Evolutionary conservation across 1,284 basidiomycete species (phyloP).

Genomic region (Pseudozyma hubeiensis): DNA sequence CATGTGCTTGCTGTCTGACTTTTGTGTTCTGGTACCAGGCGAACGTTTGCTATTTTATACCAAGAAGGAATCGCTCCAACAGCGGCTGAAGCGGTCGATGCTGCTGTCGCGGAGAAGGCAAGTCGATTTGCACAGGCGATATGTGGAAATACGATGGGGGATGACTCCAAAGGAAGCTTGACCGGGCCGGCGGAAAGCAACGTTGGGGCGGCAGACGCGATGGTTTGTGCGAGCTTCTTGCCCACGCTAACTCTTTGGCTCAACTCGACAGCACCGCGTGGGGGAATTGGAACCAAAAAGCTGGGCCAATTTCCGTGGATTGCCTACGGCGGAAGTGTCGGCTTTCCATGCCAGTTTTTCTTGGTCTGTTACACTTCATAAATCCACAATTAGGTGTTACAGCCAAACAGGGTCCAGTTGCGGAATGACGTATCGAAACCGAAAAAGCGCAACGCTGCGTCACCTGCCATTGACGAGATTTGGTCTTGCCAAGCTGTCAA

Average conservation of each 20-base stretch:
- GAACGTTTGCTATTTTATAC: conserved; percentile 4
- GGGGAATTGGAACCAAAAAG: neutral
- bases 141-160: neutral
- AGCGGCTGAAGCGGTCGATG: conserved; percentile 10
- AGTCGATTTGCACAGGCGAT: neutral
- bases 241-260: neutral
- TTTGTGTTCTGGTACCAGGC: too few relatives aligned
- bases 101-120: neutral
- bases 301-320: neutral
- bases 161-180: too few relatives aligned
- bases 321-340: neutral
- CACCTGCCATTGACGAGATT: neutral
- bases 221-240: neutral
- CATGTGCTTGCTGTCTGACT: conserved; percentile 14
- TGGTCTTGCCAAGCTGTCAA: too few relatives aligned
- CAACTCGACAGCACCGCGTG: conserved; percentile 9
- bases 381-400: too few relatives aligned
- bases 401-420: conserved; percentile 6
- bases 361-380: too few relatives aligned
- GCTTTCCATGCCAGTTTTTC: neutral
- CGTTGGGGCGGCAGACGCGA: too few relatives aligned
- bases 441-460: neutral
- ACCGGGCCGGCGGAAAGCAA: too few relatives aligned
- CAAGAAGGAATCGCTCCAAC: neutral
- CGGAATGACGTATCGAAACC: conserved; percentile 6